phyloP scores from a whole-genome alignment of 768 basidiomycete genomes.

The Gautieria morchelliformis region DNA sequence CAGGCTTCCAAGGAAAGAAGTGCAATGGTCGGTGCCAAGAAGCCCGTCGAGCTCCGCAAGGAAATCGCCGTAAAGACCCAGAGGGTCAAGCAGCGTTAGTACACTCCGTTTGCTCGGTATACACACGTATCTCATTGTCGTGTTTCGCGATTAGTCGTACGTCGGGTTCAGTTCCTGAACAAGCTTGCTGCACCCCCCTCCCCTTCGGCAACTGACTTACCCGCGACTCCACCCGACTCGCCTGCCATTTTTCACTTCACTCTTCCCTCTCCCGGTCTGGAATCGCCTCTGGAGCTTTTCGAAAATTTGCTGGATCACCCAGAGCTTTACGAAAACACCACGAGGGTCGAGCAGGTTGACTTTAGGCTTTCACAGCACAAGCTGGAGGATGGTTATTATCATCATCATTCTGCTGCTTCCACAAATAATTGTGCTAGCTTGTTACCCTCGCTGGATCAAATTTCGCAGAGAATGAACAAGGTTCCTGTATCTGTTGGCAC shows the following conservation, averaged over 20 bases:
- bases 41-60: slow-evolving; percentile 52
- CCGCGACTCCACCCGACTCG: slow-evolving; percentile 62
- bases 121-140: neutral
- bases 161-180: slow-evolving; percentile 66
- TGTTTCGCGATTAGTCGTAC: slow-evolving; percentile 40
- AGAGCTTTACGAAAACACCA: slow-evolving; percentile 22
- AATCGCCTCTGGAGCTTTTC: slow-evolving; percentile 52
- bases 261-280: slow-evolving; percentile 58
- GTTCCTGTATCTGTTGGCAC: neutral
- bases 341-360: slow-evolving; percentile 58
- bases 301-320: slow-evolving; percentile 31
- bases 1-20: slow-evolving; percentile 51
- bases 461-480: slow-evolving; percentile 48
- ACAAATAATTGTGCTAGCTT: slow-evolving; percentile 45
- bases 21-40: slow-evolving; percentile 34
- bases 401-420: neutral
- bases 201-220: slow-evolving; percentile 43
- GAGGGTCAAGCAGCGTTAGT: slow-evolving; percentile 64
- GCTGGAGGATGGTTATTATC: neutral
- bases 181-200: slow-evolving; percentile 63
- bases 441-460: slow-evolving; percentile 68
- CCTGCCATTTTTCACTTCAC: slow-evolving; percentile 60
- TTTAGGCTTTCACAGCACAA: slow-evolving; percentile 26
- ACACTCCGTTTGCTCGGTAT: slow-evolving; percentile 1
- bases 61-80: slow-evolving; percentile 67